Conservation (phyloP, 2,329 filamentous ascomycete genomes). For the Dactylellina cionopaga region DNA sequence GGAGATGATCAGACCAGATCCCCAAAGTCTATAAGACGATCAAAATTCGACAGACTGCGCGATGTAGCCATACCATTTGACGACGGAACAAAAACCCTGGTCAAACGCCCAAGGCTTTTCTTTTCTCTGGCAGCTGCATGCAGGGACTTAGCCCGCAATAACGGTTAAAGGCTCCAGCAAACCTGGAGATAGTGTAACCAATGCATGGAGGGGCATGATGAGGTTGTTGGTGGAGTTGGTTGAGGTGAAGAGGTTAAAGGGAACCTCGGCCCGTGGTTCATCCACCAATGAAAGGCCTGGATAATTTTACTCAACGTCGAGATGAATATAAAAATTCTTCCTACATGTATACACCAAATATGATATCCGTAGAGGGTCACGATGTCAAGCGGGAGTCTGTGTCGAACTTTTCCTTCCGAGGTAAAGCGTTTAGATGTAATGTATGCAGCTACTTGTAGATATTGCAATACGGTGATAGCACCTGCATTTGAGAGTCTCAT, state of each 20-base stretch:
- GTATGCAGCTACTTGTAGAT: neutral
- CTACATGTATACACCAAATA: neutral
- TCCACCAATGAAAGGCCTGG: constrained; percentile 45
- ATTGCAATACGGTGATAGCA: constrained; percentile 7
- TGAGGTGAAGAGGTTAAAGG: constrained; percentile 21
- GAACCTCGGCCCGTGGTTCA: constrained; percentile 51
- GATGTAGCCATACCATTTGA: constrained; percentile 14
- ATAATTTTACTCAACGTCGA: constrained; percentile 6
- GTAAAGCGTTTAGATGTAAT: neutral
- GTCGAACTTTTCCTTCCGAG: constrained; percentile 3
- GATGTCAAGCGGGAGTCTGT: neutral
- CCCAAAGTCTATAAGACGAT: constrained; percentile 33
- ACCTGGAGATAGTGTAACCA: constrained; percentile 40
- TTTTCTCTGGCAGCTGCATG: constrained; percentile 44
- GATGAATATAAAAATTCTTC: constrained; percentile 37
- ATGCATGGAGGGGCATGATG: constrained; percentile 19
- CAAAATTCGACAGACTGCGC: constrained; percentile 12
- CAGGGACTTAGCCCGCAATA: constrained; percentile 50
- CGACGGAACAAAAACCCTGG: constrained; percentile 49
- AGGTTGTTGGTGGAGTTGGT: constrained; percentile 11
- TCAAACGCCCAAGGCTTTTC: neutral
- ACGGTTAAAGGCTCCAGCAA: constrained; percentile 42
- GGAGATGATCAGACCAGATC: constrained; percentile 25
- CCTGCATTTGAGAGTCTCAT: constrained; percentile 1
- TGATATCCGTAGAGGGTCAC: constrained; percentile 20